Evolutionary conservation across 1,139 yeast species (phyloP), one percentile per base, ranked within the genome.

Genomic region (Pichia sp.): DNA sequence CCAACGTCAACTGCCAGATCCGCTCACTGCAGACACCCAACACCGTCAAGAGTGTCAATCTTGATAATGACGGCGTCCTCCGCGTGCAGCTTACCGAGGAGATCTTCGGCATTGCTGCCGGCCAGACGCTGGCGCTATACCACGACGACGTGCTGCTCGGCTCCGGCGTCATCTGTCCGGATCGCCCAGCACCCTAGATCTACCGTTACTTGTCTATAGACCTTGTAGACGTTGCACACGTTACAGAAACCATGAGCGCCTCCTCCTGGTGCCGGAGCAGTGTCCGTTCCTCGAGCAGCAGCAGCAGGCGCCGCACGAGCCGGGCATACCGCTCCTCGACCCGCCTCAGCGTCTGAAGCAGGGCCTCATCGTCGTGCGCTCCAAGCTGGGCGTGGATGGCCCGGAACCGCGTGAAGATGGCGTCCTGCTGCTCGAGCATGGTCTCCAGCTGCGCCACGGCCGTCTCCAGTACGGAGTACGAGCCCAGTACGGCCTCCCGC

Each of bases 61-160:
- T 87, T 41, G 60, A 60, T 1, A 70, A 74, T 3, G 68, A 72
- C 38, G 6, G 9, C 2, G 14, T 9, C 10, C 14, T 33, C 3
- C n/a, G 24, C 24, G 24, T 20, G 24, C 27, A 31, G n/a, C 41
- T 48, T 16, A 31, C 41, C 16, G 51, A 48, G 20, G 20, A 41
- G n/a, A 83, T 80, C 41, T 72, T 92, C 51, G 97, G 96, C 0
- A 80, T 93, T 67, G 93, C 97, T 0, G 90, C 95, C 0, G 99
- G 98, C 0, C 99, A 93, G 67, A 85, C 80, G 61, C 72, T 91
- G 27, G 96, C 89, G 0, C 67, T 92, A 10, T 93, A 92, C 68
- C 73, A 77, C 47, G 80, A 77, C 2, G 85, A 83, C 52, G 73
- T 81, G 55, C 85, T 95, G 1, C 67, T 93, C 17, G 98, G 98